Base-by-base conservation (phyloP, 495 filamentous ascomycete genomes). In the Corynascus novoguineensis region DNA sequence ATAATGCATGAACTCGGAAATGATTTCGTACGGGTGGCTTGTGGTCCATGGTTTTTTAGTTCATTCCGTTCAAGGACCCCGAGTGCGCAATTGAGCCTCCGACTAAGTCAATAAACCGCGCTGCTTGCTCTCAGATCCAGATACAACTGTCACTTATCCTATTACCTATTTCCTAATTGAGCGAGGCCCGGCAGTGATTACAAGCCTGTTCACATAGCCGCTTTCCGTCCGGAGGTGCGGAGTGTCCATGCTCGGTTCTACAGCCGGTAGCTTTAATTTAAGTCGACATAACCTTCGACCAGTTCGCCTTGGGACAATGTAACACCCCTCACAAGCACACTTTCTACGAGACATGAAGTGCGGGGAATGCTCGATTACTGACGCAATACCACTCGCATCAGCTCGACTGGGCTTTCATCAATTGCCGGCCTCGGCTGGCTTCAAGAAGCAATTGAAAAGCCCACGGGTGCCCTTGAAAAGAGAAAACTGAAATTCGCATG, bases 221-320 rank as follows among this genome's bases (percentile, higher is more conserved):
- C n/a, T n/a, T n/a, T n/a, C n/a, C n/a, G n/a, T n/a, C n/a, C n/a
- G 50, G 45, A 41, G 29, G 54, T 46, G 54, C 45, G 54, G 54
- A 22, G 17, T 9, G 46, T 57, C 54, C n/a, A 57, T 19, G 45
- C 10, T 10, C 5, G 10, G 29, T 8, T 15, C n/a, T 9, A 41
- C 15, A 17, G 37, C 3, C 15, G 37, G 15, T 17, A 19, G 10
- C 7, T 7, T 41, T 41, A 41, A 41, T 41, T 9, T 41, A 5
- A 10, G 37, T 17, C 10, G 45, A 49, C 29, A 38, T 45, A 50
- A 22, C 29, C 14, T 4, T 17, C 37, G 10, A 17, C 37, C 37
- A 17, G n/a, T n/a, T n/a, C 14, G 21, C 37, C 9, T 31, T 7
- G 28, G 37, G 45, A 22, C 6, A 59, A 46, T 59, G 57, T 32